Conservation (phyloP, 2,329 filamentous ascomycete genomes). For the Fusarium abutilonis region DNA sequence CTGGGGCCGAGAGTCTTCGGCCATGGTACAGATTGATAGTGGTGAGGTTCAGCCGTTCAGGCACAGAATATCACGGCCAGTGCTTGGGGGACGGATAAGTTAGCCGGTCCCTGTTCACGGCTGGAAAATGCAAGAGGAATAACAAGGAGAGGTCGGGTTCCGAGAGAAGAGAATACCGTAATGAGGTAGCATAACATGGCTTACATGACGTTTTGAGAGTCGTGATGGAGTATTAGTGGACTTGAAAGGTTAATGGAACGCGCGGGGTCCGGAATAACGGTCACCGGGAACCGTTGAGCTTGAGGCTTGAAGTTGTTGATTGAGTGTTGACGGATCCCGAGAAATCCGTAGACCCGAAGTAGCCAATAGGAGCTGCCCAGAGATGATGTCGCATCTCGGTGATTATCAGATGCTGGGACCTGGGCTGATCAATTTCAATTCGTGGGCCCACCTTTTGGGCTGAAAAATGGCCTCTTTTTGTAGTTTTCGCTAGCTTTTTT, state of each 20-base stretch:
- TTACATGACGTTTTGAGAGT: conserved; percentile 23
- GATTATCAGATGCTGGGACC: background rate
- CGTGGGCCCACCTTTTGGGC: background rate
- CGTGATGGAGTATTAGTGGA: conserved; percentile 1
- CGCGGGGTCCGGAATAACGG: conserved; percentile 36
- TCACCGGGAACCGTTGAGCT: background rate
- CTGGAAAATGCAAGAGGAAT: background rate
- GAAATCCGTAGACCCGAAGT: conserved; percentile 27
- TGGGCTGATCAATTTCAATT: conserved; percentile 1
- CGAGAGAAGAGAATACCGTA: conserved; percentile 17
- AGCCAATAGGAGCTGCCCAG: conserved; percentile 26
- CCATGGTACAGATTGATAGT: conserved; percentile 4
- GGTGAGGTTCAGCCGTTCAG: conserved; percentile 3
- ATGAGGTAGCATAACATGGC: conserved; percentile 4
- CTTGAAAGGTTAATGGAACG: conserved; percentile 17
- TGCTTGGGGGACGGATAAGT: background rate
- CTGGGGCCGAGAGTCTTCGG: conserved; percentile 31
- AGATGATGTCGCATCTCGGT: background rate
- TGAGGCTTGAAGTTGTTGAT: conserved; percentile 1
- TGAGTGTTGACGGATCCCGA: conserved; percentile 23
- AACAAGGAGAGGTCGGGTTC: conserved; percentile 23
- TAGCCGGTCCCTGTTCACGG: background rate
- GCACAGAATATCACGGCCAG: background rate
- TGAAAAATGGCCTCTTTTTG: conserved; percentile 12
- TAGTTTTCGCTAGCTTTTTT: background rate